phyloP scores from a whole-genome alignment of 495 filamentous ascomycete species.

The Talaromyces wortmannii region DNA sequence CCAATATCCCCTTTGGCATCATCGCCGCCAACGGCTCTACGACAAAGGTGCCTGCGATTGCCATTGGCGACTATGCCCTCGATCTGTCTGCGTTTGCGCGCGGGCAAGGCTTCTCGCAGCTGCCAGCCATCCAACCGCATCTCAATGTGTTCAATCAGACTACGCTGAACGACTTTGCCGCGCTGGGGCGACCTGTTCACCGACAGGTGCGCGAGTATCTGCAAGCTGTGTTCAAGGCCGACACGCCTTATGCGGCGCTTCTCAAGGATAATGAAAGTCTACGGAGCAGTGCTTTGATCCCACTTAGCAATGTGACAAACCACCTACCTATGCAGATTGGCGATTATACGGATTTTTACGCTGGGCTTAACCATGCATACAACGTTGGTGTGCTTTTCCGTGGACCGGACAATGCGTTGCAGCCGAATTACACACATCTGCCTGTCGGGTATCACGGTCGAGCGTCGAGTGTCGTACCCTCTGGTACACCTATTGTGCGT shows the following conservation, averaged over 20 bases:
- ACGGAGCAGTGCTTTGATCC: constrained; percentile 46
- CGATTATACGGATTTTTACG: constrained; percentile 98
- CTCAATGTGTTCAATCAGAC: constrained; percentile 57
- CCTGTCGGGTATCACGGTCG: constrained; percentile 87
- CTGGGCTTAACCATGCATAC: constrained; percentile 83
- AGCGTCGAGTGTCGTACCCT: constrained; percentile 70
- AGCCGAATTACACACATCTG: constrained; percentile 85
- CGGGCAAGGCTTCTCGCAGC: constrained; percentile 50
- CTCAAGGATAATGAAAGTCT: constrained; percentile 50
- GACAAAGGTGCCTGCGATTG: constrained; percentile 61
- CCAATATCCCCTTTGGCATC: constrained; percentile 92
- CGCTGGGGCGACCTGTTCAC: constrained; percentile 65
- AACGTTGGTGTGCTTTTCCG: constrained; percentile 77
- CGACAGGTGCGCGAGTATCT: constrained; percentile 66
- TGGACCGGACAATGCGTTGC: constrained; percentile 71
- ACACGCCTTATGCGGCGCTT: constrained; percentile 51
- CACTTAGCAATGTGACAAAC: constrained; percentile 52
- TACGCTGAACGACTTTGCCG: constrained; percentile 78
- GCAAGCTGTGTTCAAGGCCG: constrained; percentile 58
- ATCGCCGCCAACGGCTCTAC: constrained; percentile 52
- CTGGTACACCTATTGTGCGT: constrained; percentile 66
- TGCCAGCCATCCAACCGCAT: constrained; percentile 52
- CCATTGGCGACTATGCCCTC: constrained; percentile 71
- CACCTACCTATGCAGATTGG: constrained; percentile 83
- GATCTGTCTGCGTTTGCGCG: constrained; percentile 63